A percentile compares a stretch with the other conserved stretches of the same genome.
These are phyloP conservation scores for Exidia glandulosa DNA, from an alignment of 768 basidiomycete species.

Conservation along the genomic window DNA sequence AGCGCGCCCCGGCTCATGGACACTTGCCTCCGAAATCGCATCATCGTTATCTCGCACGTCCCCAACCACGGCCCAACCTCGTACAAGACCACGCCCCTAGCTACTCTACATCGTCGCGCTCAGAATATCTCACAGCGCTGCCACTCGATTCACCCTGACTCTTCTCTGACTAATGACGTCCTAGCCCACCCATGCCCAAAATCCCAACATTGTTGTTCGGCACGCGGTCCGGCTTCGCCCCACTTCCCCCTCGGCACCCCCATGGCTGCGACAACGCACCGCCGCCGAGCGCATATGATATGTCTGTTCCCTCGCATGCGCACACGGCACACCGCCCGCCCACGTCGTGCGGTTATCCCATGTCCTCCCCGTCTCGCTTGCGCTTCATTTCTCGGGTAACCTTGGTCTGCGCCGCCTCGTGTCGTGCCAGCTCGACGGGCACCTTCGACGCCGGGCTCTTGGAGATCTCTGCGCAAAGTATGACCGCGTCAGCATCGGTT, in stretches of 20 bases:
- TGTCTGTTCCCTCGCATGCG: too few species aligned
- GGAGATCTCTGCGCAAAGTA: constrained; percentile 55
- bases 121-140: neutral
- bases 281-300: too few species aligned
- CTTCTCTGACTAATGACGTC: neutral
- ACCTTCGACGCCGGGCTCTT: constrained; percentile 92
- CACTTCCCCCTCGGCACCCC: neutral
- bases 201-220: too few species aligned
- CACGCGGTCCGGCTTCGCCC: neutral
- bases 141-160: neutral
- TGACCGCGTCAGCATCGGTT: neutral
- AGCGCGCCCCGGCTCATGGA: neutral
- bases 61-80: neutral
- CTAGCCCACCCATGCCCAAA: too few species aligned
- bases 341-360: neutral
- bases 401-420: constrained; percentile 84
- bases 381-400: constrained; percentile 93
- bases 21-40: neutral
- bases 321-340: too few species aligned
- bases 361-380: constrained; percentile 75
- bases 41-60: neutral
- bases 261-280: neutral
- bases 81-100: neutral
- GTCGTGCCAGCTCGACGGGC: constrained; percentile 75
- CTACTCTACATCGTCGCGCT: neutral